Evolutionary conservation across 352 stramenopile species (phyloP).

Genomic region (Globisporangium perplexum): DNA sequence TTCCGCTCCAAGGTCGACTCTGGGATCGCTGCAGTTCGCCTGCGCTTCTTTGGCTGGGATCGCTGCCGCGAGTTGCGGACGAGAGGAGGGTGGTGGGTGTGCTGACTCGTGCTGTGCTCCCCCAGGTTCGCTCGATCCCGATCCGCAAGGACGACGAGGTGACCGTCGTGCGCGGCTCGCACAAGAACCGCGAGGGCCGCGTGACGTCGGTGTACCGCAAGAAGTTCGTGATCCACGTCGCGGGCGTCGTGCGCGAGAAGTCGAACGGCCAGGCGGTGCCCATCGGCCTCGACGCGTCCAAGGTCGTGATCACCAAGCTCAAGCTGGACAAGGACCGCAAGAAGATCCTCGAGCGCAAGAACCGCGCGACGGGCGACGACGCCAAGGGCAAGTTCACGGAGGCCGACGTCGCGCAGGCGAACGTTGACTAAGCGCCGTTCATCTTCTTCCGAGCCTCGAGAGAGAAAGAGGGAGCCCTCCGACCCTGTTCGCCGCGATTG

Average conservation of each 20-base stretch:
- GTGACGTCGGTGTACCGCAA: slow-evolving; percentile 98
- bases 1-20: not conserved
- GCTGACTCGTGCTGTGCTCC: not conserved
- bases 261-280: slow-evolving; percentile 95
- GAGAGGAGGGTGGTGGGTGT: not conserved
- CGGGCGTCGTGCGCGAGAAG: slow-evolving; percentile 98
- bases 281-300: slow-evolving; percentile 97
- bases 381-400: slow-evolving; percentile 91
- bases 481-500: not conserved
- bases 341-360: slow-evolving; percentile 98
- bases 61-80: not conserved
- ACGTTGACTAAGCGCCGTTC: slow-evolving; percentile 85
- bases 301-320: slow-evolving; percentile 99
- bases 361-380: slow-evolving; percentile 74
- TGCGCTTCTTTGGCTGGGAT: not conserved
- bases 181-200: slow-evolving; percentile 98
- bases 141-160: slow-evolving; percentile 99
- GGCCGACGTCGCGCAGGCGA: slow-evolving; percentile 82
- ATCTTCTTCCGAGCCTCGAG: slow-evolving; percentile 8
- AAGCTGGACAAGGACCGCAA: slow-evolving; percentile 99
- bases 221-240: slow-evolving; percentile 99
- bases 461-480: slow-evolving; percentile 32
- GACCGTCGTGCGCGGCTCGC: slow-evolving; percentile 95
- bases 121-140: slow-evolving; percentile 95
- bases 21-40: not conserved